Base-by-base conservation (phyloP, 257 asterid genomes). In the Jacaranda copaia region DNA sequence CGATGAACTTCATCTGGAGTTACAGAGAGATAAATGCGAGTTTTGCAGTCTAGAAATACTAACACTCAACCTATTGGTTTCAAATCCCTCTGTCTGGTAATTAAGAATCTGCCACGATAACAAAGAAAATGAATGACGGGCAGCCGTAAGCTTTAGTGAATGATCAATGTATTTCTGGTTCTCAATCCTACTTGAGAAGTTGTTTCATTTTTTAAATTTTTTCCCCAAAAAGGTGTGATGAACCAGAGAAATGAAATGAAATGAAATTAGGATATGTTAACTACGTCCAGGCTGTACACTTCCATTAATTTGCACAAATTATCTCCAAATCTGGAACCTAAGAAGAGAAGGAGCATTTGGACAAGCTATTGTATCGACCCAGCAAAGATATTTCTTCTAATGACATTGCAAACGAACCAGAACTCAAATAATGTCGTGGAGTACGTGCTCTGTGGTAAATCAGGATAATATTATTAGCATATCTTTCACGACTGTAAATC, bases 381-480 rank as follows among this genome's bases (percentile, higher is more conserved):
- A 96, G 92, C 86, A 81, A 73, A 10, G 90, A 84, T 72, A 91
- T 84, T 81, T 93, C 93, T 56, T 89, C 93, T 1, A 89, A 55
- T 46, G 97, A 88, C 86, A 96, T 72, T 74, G 89, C 77, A 76
- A 84, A 81, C 25, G 88, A 45, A 76, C 98, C 97, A 61, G 90
- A 85, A 79, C 87, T 88, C 88, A 96, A 81, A 82, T 96, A 96
- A 84, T 96, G 97, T 51, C 75, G 85, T 11, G 89, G 80, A n/a
- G 42, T 78, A 10, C 92, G 91, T 49, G 81, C 78, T 89, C 99
- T 95, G 93, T 74, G 82, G 83, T 38, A 77, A 49, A 75, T 61
- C 61, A 66, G 38, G 14, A 64, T 9, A 49, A 59, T 58, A 76
- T 77, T n/a, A 70, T 79, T n/a, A 81, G 80, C 51, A 80, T 59